Evolutionary conservation across 2,329 filamentous ascomycete species (phyloP).

Genomic region (Penicillium digitatum): DNA sequence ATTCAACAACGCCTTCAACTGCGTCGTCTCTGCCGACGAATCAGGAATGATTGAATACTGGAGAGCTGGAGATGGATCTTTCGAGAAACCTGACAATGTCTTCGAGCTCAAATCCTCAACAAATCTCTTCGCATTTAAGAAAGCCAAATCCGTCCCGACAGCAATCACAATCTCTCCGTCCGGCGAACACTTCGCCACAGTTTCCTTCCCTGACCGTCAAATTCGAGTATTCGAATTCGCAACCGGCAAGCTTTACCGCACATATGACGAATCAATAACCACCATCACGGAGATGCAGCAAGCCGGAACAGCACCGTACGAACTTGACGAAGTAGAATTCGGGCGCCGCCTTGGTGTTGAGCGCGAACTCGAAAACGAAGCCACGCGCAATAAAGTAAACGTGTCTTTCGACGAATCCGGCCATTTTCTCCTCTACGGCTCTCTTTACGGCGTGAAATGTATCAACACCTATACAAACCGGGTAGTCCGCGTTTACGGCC

Average conservation of each 20-base stretch:
- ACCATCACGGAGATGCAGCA: slow-evolving; percentile 94
- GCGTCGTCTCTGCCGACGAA: slow-evolving; percentile 84
- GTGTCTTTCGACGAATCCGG: slow-evolving; percentile 94
- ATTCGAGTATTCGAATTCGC: slow-evolving; percentile 91
- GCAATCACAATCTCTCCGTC: slow-evolving; percentile 82
- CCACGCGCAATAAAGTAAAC: slow-evolving; percentile 68
- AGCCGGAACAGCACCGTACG: slow-evolving; percentile 75
- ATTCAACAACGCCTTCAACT: slow-evolving; percentile 85
- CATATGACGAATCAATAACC: slow-evolving; percentile 89
- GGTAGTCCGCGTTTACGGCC: slow-evolving; percentile 83
- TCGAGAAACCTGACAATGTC: slow-evolving; percentile 86
- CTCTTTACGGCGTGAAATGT: slow-evolving; percentile 87
- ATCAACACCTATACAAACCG: slow-evolving; percentile 94
- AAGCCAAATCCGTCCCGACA: slow-evolving; percentile 78
- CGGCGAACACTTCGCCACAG: slow-evolving; percentile 78
- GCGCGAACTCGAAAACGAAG: slow-evolving; percentile 71
- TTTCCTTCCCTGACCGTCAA: slow-evolving; percentile 90
- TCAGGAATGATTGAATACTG: slow-evolving; percentile 97
- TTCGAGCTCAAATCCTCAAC: slow-evolving; percentile 93
- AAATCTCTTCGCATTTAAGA: slow-evolving; percentile 95
- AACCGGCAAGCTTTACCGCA: slow-evolving; percentile 80
- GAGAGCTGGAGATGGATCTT: slow-evolving; percentile 67
- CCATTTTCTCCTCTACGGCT: slow-evolving; percentile 91
- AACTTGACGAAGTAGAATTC: slow-evolving; percentile 87
- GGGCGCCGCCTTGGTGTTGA: slow-evolving; percentile 82